Conservation (phyloP, 2,329 filamentous ascomycete genomes). For the Hymenoscyphus linearis region DNA sequence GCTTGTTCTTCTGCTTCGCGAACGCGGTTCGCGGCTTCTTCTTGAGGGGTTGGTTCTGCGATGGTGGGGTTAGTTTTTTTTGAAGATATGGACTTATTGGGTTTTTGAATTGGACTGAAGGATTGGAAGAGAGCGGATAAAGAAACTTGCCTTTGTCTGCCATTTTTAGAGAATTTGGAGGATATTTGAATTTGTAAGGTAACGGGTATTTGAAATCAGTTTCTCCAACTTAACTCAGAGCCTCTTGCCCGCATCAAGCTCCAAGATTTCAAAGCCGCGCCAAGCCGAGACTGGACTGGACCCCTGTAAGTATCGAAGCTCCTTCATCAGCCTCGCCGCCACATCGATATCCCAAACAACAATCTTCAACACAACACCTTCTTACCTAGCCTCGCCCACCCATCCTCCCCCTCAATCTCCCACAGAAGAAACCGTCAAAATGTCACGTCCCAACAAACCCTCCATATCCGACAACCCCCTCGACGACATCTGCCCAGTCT, state of each 20-base stretch:
- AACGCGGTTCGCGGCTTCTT: conserved; percentile 56
- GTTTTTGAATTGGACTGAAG: background rate
- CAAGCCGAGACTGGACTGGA: background rate
- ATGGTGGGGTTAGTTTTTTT: background rate
- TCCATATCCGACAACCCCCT: conserved; percentile 22
- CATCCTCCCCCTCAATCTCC: background rate
- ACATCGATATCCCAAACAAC: conserved; percentile 8
- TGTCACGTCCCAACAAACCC: conserved; percentile 18
- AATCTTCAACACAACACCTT: conserved; percentile 9
- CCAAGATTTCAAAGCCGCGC: conserved; percentile 8
- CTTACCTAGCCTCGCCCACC: background rate
- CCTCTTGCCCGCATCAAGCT: background rate
- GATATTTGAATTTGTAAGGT: background rate
- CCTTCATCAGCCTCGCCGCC: conserved; percentile 4
- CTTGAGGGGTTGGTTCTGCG: conserved; percentile 37
- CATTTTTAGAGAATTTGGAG: background rate
- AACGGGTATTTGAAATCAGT: background rate
- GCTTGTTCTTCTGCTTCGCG: conserved; percentile 85
- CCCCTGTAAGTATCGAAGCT: background rate
- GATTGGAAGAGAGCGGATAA: background rate
- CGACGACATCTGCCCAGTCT: conserved; percentile 84
- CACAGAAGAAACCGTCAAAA: conserved; percentile 9
- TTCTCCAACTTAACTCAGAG: background rate
- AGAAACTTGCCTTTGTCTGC: conserved; percentile 4
- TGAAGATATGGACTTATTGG: background rate